A percentile compares a stretch with the other conserved stretches of the same genome.
Evolutionary conservation across 257 asterid genomes (phyloP).

Genomic region (Echites panduratus): DNA sequence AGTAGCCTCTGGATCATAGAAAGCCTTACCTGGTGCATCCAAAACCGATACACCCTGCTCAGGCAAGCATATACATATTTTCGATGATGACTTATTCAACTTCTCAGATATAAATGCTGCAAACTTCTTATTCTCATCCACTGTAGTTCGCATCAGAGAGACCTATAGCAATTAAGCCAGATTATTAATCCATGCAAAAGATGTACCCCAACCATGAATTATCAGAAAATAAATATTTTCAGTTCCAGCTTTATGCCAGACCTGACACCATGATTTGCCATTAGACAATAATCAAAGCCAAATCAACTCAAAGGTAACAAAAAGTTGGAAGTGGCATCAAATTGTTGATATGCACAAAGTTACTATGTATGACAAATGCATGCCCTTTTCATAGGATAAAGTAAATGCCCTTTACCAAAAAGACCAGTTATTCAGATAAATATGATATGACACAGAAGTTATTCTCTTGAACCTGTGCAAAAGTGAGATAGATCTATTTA

Average conservation of each 20-base stretch:
- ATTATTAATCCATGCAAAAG: not conserved
- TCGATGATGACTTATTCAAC: conserved; percentile 68
- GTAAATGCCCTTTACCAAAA: not conserved
- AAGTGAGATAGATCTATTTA: conserved; percentile 21
- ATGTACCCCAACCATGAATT: not conserved
- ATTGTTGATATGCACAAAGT: not conserved
- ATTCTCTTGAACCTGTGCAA: not conserved
- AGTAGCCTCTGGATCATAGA: conserved; percentile 76
- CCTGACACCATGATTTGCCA: not conserved
- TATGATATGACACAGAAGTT: not conserved
- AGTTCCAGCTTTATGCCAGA: not conserved
- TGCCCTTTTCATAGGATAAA: not conserved
- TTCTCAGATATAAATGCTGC: conserved; percentile 86
- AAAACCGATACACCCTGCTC: conserved; percentile 81
- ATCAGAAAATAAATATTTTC: not conserved
- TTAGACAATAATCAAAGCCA: not conserved
- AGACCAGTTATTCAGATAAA: not conserved
- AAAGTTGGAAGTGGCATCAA: not conserved
- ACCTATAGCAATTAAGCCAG: conserved; percentile 39
- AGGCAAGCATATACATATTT: conserved; percentile 73
- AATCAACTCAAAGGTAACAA: not conserved
- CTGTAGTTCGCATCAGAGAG: conserved; percentile 78
- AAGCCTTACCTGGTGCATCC: conserved; percentile 83
- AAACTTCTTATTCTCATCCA: conserved; percentile 67
- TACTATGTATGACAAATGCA: not conserved